Conservation (phyloP, 768 basidiomycete species). For the Albatrellus ellisii region DNA sequence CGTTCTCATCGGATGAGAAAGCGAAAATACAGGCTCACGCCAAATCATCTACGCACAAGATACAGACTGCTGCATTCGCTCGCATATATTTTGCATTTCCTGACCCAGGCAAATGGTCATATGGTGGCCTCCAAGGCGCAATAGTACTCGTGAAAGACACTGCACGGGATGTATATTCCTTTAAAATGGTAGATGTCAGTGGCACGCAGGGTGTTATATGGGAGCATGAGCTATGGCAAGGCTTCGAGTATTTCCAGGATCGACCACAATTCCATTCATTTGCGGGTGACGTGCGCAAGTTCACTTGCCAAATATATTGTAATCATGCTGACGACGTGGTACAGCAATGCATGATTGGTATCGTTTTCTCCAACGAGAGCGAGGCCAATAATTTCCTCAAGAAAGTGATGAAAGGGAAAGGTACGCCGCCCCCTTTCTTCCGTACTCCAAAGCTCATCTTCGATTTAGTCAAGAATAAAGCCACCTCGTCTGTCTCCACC, state of each 20-base stretch:
- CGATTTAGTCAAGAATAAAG: constrained; percentile 29
- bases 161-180: constrained; percentile 37
- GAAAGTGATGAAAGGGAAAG: constrained; percentile 63
- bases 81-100: constrained; percentile 88
- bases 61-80: constrained; percentile 66
- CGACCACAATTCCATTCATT: constrained; percentile 89
- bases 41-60: constrained; percentile 49
- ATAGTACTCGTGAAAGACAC: constrained; percentile 60
- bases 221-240: constrained; percentile 84
- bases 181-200: constrained; percentile 74
- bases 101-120: constrained; percentile 66
- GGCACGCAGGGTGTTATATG: constrained; percentile 84
- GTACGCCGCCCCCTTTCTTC: constrained; percentile 13
- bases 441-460: background rate
- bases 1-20: constrained; percentile 67
- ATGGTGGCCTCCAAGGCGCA: constrained; percentile 79
- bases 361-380: constrained; percentile 78
- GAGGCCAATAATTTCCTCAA: constrained; percentile 83
- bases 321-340: background rate
- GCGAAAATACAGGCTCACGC: constrained; percentile 55
- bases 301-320: background rate
- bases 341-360: constrained; percentile 82
- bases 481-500: constrained; percentile 17
- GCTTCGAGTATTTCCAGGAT: constrained; percentile 72
- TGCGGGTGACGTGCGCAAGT: constrained; percentile 71